Evolutionary conservation across 768 basidiomycete genomes (phyloP).

Genomic region (Serendipita sp.): DNA sequence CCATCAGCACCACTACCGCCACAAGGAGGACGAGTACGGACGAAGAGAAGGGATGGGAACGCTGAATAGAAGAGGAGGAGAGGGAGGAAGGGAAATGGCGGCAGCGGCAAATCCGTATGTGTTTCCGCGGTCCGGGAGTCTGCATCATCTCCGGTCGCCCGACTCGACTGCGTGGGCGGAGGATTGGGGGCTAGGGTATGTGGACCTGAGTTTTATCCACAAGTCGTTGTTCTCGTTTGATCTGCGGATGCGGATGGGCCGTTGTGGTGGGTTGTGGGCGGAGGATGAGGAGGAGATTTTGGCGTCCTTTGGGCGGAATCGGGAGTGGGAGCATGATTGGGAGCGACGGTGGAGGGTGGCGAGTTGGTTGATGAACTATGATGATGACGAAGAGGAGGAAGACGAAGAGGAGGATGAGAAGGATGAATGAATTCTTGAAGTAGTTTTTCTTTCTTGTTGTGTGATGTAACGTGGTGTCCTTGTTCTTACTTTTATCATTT

Average conservation of each 20-base stretch:
- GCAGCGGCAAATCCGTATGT: background rate
- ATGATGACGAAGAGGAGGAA: background rate
- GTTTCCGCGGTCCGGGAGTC: background rate
- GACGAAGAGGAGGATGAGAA: background rate
- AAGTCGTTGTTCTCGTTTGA: constrained; percentile 3
- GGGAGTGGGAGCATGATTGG: constrained; percentile 5
- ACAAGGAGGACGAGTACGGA: too few species aligned
- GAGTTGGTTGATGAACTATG: background rate
- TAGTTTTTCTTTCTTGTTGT: too few species aligned
- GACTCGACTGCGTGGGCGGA: background rate
- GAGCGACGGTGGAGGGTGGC: background rate
- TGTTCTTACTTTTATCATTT: too few species aligned
- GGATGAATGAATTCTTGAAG: too few species aligned
- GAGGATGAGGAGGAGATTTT: constrained; percentile 2
- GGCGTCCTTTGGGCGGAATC: background rate
- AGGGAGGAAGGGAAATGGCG: background rate
- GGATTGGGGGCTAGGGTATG: background rate
- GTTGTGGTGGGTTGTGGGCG: background rate
- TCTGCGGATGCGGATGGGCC: background rate
- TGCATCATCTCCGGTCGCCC: background rate
- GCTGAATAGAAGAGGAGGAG: too few species aligned
- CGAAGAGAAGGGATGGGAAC: too few species aligned
- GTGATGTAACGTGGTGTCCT: too few species aligned
- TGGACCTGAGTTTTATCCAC: constrained; percentile 1
- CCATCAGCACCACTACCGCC: too few species aligned